phyloP scores from a whole-genome alignment of 257 asterid genomes.

The Gynochthodes officinalis region DNA sequence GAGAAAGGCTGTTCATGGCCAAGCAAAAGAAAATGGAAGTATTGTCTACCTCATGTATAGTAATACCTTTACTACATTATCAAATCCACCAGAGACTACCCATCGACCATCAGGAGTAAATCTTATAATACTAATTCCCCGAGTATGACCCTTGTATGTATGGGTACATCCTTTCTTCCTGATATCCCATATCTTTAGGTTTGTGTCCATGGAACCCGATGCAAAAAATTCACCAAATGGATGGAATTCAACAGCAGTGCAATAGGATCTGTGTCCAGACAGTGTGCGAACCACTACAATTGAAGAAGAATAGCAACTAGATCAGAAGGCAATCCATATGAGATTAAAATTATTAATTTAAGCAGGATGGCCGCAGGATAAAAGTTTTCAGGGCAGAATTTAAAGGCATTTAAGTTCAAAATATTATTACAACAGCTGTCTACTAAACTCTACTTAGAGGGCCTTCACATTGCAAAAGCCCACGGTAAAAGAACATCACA shows the following conservation, averaged over 20 bases:
- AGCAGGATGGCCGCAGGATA: neutral
- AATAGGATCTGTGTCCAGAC: constrained; percentile 95
- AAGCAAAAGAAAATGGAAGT: constrained; percentile 7
- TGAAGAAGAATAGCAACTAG: constrained; percentile 39
- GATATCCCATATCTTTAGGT: constrained; percentile 96
- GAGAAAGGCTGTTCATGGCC: constrained; percentile 22
- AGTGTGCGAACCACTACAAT: constrained; percentile 94
- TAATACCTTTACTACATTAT: constrained; percentile 87
- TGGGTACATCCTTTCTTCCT: constrained; percentile 99
- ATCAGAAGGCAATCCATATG: constrained; percentile 30
- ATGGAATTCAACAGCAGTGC: constrained; percentile 94
- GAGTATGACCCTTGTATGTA: constrained; percentile 95
- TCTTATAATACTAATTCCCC: constrained; percentile 86
- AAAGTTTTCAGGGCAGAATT: neutral
- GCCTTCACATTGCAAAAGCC: neutral
- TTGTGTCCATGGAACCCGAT: constrained; percentile 98
- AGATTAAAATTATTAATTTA: neutral
- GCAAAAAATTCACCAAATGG: constrained; percentile 99
- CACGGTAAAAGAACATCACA: neutral
- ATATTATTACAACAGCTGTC: neutral
- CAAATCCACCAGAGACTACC: constrained; percentile 99
- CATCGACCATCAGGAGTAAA: constrained; percentile 99
- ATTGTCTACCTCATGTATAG: constrained; percentile 7
- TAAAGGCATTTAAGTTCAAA: neutral
- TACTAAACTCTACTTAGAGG: neutral